Evolutionary conservation across 2,329 filamentous ascomycete species (phyloP).

Genomic region (Alternaria brassicae): DNA sequence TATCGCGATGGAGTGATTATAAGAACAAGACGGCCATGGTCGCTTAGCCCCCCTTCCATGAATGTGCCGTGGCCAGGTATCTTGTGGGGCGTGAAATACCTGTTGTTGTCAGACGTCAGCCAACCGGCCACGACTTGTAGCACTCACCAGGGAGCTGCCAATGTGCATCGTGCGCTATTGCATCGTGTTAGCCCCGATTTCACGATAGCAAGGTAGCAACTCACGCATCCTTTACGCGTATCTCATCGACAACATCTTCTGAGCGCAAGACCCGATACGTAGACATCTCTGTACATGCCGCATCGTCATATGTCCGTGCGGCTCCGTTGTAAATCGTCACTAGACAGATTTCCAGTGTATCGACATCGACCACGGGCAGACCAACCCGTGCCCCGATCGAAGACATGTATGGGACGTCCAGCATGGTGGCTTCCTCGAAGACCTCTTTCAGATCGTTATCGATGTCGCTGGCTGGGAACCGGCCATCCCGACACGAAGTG

Average conservation of each 20-base stretch:
- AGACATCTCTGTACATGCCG: neutral
- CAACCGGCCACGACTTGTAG: neutral
- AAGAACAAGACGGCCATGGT: no score
- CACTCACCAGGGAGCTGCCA: slow-evolving; percentile 1
- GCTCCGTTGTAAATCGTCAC: slow-evolving; percentile 2
- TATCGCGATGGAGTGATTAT: no score
- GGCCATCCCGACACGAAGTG: neutral
- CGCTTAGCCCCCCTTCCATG: no score
- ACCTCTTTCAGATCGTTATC: neutral
- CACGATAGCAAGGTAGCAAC: neutral
- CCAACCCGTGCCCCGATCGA: neutral
- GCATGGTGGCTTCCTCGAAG: slow-evolving; percentile 1
- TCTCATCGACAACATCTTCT: neutral
- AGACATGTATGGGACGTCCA: neutral
- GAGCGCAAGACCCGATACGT: slow-evolving; percentile 2
- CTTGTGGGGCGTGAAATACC: slow-evolving; percentile 3
- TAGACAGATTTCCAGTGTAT: neutral
- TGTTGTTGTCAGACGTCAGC: neutral
- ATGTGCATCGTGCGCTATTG: slow-evolving; percentile 1
- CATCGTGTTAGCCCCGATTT: neutral
- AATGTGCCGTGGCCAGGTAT: no score
- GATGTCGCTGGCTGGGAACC: neutral
- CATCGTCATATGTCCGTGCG: neutral
- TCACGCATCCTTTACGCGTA: slow-evolving; percentile 1
- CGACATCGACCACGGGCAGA: neutral